Evolutionary conservation across 2,329 filamentous ascomycete species (phyloP).

Genomic region (Chaetomium sp.): DNA sequence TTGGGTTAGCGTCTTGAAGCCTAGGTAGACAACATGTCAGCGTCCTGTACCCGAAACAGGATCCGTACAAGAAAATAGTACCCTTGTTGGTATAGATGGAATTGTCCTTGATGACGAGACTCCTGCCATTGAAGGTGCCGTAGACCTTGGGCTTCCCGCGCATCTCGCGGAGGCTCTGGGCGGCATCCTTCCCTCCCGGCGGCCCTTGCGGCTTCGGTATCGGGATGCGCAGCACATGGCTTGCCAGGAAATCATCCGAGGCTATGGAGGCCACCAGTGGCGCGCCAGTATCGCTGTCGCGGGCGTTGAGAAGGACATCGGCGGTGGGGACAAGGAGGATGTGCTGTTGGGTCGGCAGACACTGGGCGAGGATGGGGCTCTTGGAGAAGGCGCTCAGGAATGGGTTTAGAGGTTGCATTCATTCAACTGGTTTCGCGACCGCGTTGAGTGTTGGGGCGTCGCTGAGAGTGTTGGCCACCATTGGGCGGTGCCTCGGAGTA

Average conservation of each 20-base stretch:
- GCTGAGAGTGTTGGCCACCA: slow-evolving; percentile 29
- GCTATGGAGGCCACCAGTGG: slow-evolving; percentile 77
- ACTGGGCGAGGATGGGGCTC: slow-evolving; percentile 89
- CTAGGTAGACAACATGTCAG: slow-evolving; percentile 47
- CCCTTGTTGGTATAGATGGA: slow-evolving; percentile 97
- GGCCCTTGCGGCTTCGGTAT: slow-evolving; percentile 50
- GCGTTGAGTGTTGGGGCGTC: slow-evolving; percentile 28
- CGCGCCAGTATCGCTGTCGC: slow-evolving; percentile 82
- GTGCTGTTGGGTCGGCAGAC: slow-evolving; percentile 86
- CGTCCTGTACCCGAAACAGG: not conserved
- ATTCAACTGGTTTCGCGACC: slow-evolving; percentile 37
- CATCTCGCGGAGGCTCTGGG: slow-evolving; percentile 75
- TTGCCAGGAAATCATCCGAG: slow-evolving; percentile 92
- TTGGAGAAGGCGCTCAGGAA: slow-evolving; percentile 98
- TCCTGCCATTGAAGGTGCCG: slow-evolving; percentile 87
- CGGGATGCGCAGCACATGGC: slow-evolving; percentile 91
- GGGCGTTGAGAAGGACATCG: slow-evolving; percentile 83
- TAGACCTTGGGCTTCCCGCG: slow-evolving; percentile 94
- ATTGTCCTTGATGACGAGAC: slow-evolving; percentile 90
- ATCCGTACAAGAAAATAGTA: slow-evolving; percentile 38
- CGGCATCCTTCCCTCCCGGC: slow-evolving; percentile 57
- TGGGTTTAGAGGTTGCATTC: slow-evolving; percentile 99
- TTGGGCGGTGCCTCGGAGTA: slow-evolving; percentile 23
- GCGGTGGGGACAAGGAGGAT: slow-evolving; percentile 92
- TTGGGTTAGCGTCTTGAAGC: slow-evolving; percentile 89